A percentile compares a stretch with the other conserved stretches of the same genome.
These are phyloP conservation scores for Metschnikowia arizonensis DNA, from an alignment of 805 yeast species.

Conservation along the genomic window DNA sequence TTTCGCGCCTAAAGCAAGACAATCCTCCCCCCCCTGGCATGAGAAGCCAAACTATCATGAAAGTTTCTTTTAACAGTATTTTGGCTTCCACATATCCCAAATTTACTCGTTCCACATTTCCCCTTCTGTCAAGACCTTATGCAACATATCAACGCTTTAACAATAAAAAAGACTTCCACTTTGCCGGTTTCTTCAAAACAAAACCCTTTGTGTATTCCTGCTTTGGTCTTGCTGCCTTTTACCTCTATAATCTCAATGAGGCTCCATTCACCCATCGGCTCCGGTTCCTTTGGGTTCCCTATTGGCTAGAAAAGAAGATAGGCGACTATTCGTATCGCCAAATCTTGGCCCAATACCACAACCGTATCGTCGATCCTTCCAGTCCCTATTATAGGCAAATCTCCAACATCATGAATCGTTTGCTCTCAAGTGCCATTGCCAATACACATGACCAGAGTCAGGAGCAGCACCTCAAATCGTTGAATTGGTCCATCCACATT, in stretches of 20 bases:
- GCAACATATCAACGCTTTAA: conserved; percentile 22
- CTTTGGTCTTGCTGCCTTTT: conserved; percentile 19
- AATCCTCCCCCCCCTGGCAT: too few relatives aligned
- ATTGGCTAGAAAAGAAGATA: conserved; percentile 54
- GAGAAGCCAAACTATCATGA: too few relatives aligned
- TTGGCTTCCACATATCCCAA: too few relatives aligned
- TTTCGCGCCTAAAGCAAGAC: too few relatives aligned
- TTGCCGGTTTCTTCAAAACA: conserved; percentile 20
- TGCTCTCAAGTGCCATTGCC: conserved; percentile 54
- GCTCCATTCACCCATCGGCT: conserved; percentile 78
- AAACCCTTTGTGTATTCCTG: conserved; percentile 32
- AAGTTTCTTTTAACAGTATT: too few relatives aligned
- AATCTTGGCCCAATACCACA: conserved; percentile 50
- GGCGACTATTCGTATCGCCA: conserved; percentile 65
- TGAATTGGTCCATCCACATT: conserved; percentile 78
- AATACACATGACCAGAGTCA: conserved; percentile 30
- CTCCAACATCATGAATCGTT: conserved; percentile 54
- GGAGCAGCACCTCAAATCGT: conserved; percentile 34
- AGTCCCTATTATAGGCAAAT: conserved; percentile 62
- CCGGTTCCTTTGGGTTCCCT: conserved; percentile 69
- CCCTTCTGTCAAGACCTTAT: conserved; percentile 3
- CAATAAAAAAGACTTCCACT: conserved; percentile 6
- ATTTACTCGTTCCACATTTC: too few relatives aligned
- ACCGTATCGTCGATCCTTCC: conserved; percentile 52
- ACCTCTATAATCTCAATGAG: conserved; percentile 50